Base-by-base conservation (phyloP, 1,284 basidiomycete genomes). In the Sanguinoderma infundibulare region DNA sequence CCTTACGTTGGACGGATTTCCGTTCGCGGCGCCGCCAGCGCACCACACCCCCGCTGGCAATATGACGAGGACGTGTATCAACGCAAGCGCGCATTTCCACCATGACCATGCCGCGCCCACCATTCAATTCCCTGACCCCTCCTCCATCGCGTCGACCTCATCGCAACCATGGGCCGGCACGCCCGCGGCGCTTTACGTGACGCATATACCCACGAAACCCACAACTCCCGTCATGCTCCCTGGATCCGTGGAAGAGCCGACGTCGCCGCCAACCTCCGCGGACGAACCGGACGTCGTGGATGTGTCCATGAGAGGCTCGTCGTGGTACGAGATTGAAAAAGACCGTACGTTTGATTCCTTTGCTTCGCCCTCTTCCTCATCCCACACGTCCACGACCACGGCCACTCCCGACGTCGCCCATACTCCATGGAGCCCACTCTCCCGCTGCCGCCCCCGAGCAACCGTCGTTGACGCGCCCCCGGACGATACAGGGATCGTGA, bases 301-400 rank as follows among this genome's bases (percentile, higher is more conserved):
- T 63, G 74, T 86, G 8, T 82, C 79, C 55, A 91, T 91, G 89
- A 84, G 80, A 60, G 69, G 73, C 3, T 79, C 79, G 12, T 83
- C 84, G 20, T 89, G 86, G 86, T 90, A 88, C 67, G 87, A 91
- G 68, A 80, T 83, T 8, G 88, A 89, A 69, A 87, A 83, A 67
- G 85, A 90, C 71, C 82, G 87, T 89, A 73, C 69, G 87, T 83
- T 49, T 49, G 49, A 53, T 51, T 83, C 53, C 55, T 53, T 55
- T 39, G 42, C 47, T 32, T 32, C 57, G 28, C 5, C 44, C 46
- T 60, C 49, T 12, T 60, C 57, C 35, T 14, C 53, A 55, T 20
- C 54, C 22, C 26, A 34, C 36, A 6, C 51, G 26, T 42, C 64
- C 14, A 26, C 34, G n/a, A 9, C 44, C 6, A 24, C 4, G 42